Evolutionary conservation across 768 basidiomycete species (phyloP), one percentile per base, ranked within the genome.

Genomic region (Termitomyces sp.): DNA sequence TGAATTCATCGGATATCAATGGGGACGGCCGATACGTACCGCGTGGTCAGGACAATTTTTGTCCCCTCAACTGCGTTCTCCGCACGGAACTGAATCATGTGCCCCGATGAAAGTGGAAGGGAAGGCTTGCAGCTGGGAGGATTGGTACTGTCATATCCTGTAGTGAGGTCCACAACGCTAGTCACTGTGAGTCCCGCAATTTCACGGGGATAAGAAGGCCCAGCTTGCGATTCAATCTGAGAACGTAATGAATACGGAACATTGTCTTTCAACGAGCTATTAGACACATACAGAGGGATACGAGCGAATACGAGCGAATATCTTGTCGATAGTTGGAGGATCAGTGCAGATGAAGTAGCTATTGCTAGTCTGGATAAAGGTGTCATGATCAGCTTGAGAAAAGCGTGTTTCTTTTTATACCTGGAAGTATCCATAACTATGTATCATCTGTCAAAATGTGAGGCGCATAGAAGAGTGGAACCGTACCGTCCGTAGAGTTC

Each of bases 61-160:
- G 77, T 79, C 5, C 73, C 81, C 34, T 75, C 72, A 9, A 53
- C 66, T 48, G 70, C 63, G 59, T 75, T 76, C 50, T 77, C 74
- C 3, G 85, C 89, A 56, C 85, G 76, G 70, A 96, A 89, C 65
- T 90, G 88, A 46, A 95, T 85, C 94, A 95, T 94, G 65, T 95
- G 87, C 6, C 92, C 87, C 0, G 86, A 87, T 20, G 92, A 91
- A 38, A 91, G 71, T 20, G 88, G 89, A 20, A 92, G 74, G 32
- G 74, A 72, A 12, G 91, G 87, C 65, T 80, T 74, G 68, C 79
- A 86, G 3, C 77, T 78, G 1, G 89, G 87, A n/a, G 87, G 79
- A 66, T 92, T 89, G 6, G 79, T 77, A 65, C 86, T 91, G 65
- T 93, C 92, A 69, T 88, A 92, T 20, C 89, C 91, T 25, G 76